Percentiles rank a stretch among this genome's conserved stretches.
Evolutionary conservation across 2,329 filamentous ascomycete species (phyloP).

Genomic region (Cercospora zeae-maydis): DNA sequence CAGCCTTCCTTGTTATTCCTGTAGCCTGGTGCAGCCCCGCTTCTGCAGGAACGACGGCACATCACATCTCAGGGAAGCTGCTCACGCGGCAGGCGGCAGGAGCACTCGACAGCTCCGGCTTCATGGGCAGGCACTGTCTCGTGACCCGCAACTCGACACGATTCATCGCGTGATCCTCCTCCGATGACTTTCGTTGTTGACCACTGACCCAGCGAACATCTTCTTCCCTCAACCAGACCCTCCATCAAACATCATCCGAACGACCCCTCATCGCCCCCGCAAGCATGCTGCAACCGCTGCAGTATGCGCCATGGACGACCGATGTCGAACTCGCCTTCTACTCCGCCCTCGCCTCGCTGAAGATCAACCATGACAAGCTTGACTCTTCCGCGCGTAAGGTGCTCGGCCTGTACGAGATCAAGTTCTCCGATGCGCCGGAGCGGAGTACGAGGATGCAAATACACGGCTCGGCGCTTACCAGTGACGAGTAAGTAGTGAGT

Average conservation of each 20-base stretch:
- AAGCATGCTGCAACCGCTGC: constrained; percentile 43
- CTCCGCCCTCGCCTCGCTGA: constrained; percentile 81
- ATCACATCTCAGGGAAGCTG: neutral
- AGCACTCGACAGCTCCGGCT: constrained; percentile 1
- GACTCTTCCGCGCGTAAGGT: constrained; percentile 87
- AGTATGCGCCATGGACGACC: constrained; percentile 86
- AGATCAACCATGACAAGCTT: constrained; percentile 95
- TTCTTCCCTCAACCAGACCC: neutral
- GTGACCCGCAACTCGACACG: neutral
- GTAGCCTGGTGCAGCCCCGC: constrained; percentile 1
- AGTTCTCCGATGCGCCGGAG: constrained; percentile 64
- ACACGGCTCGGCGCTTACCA: constrained; percentile 78
- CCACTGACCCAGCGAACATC: neutral
- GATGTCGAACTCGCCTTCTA: constrained; percentile 97
- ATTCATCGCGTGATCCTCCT: neutral
- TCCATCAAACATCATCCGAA: neutral
- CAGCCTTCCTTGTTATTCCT: neutral
- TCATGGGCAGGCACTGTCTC: constrained; percentile 2
- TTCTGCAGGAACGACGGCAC: constrained; percentile 11
- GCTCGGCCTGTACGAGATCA: constrained; percentile 84
- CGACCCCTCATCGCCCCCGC: constrained; percentile 5
- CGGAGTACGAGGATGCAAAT: constrained; percentile 87
- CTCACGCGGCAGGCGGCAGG: constrained; percentile 5
- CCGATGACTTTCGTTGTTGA: neutral
- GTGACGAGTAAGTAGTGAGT: constrained; percentile 64